Evolutionary conservation across 257 asterid species (phyloP), one percentile per base, ranked within the genome.

Genomic region (Solanum etuberosum): DNA sequence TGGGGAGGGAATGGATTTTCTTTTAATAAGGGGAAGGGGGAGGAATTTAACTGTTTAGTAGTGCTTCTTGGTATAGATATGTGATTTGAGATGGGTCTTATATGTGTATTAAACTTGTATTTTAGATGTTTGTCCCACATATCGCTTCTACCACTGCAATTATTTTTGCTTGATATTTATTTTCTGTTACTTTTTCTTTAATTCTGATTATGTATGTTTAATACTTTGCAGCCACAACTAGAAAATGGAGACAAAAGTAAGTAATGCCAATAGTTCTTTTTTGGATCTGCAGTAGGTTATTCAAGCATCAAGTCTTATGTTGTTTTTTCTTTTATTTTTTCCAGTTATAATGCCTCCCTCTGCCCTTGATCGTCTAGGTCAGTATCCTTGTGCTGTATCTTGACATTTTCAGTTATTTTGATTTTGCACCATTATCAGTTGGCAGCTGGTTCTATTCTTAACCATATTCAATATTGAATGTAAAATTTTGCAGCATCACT

Each of bases 341-440:
- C 74, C 96, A 97, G 99, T 97, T 89, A 97, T 97, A 91, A 95
- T 97, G 99, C 99, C 99, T 57, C 98, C 99, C 34, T 97, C 99
- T 72, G 99, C 99, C 46, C 98, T 97, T 74, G 97, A 97, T 59
- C 98, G 96, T 83, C 99, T 97, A 63, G 99, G 99, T 95, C 86
- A 90, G 97, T 91, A 77, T 57, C 88, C 78, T n/a, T 35, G n/a
- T 40, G 6, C 37, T 70, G 65, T 86, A 37, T 74, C 32, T 11
- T 74, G 51, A 32, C 31, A 74, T 37, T 74, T 10, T 21, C 20
- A 37, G 82, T 10, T 37, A 23, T 21, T 37, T 74, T 10, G 48
- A 5, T 74, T 37, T 73, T 73, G 82, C 31, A 37, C 82, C 54
- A 81, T 43, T 88, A 46, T 23, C 82, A 15, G n/a, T 54, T 82